A percentile compares a stretch with the other conserved stretches of the same genome.
Conservation (phyloP, 2,329 filamentous ascomycete genomes). For the Fusarium sp. region DNA sequence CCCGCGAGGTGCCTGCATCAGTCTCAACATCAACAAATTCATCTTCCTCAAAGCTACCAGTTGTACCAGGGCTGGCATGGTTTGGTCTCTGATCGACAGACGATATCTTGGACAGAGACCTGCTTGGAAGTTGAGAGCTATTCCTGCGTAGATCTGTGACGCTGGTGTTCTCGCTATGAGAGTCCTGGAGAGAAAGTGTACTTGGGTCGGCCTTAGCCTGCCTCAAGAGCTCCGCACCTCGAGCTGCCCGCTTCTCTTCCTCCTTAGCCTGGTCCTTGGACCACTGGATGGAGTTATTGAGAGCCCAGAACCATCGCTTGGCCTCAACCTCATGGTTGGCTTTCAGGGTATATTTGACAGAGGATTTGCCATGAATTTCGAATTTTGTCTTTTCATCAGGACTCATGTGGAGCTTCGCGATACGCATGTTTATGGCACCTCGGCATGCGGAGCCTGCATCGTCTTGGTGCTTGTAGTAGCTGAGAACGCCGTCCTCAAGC, state of each 20-base stretch:
- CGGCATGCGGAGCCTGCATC: constrained; percentile 95
- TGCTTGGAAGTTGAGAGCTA: constrained; percentile 54
- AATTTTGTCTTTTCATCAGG: constrained; percentile 97
- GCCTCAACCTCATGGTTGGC: constrained; percentile 98
- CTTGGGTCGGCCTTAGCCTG: constrained; percentile 82
- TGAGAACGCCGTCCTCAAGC: constrained; percentile 93
- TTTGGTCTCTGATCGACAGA: constrained; percentile 47
- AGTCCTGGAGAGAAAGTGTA: constrained; percentile 55
- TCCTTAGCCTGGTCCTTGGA: constrained; percentile 96
- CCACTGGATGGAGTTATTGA: constrained; percentile 99
- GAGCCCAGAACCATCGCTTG: constrained; percentile 98
- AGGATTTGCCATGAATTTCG: constrained; percentile 97
- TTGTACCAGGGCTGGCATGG: constrained; percentile 52
- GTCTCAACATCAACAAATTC: constrained; percentile 58
- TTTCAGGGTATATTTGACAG: constrained; percentile 97
- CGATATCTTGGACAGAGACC: constrained; percentile 40
- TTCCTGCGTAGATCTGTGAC: constrained; percentile 54
- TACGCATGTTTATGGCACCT: constrained; percentile 98
- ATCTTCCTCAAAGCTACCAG: constrained; percentile 61
- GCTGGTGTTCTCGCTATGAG: constrained; percentile 62
- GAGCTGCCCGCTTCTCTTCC: constrained; percentile 79
- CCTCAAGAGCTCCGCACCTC: constrained; percentile 76
- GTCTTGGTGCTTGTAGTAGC: constrained; percentile 99
- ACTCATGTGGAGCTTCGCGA: constrained; percentile 94
- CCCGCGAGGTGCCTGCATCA: constrained; percentile 52